phyloP scores from a whole-genome alignment of 148 eudicot species.

The Arctostaphylos glauca region DNA sequence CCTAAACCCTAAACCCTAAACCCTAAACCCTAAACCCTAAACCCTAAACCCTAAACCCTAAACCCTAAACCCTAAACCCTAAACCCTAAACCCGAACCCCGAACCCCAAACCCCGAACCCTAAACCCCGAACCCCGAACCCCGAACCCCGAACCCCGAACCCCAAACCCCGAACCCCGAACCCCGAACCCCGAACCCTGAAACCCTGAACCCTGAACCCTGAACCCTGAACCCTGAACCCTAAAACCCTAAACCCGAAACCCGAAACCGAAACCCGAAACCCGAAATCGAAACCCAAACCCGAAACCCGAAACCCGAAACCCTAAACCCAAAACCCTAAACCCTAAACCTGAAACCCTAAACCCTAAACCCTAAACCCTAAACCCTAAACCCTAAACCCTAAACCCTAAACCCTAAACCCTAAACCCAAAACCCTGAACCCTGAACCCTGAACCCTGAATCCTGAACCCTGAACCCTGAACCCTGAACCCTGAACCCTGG shows the following conservation, averaged over 20 bases:
- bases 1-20: slow-evolving; percentile 5
- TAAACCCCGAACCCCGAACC: not conserved
- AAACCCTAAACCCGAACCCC: not conserved
- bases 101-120: not conserved
- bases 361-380: not conserved
- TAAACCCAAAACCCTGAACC: not conserved
- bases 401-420: not conserved
- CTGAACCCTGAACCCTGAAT: not conserved
- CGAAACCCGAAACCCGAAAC: not conserved
- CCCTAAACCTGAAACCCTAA: not conserved
- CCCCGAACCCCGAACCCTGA: not conserved
- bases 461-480: too few relatives aligned
- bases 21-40: slow-evolving; percentile 1
- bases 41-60: not conserved
- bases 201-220: not conserved
- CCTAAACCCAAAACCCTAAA: not conserved
- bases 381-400: not conserved
- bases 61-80: slow-evolving; percentile 4
- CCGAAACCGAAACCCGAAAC: slow-evolving; percentile 1
- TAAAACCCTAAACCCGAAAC: not conserved
- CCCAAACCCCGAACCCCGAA: not conserved
- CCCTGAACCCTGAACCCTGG: too few relatives aligned
- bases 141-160: not conserved
- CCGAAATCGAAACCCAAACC: not conserved
- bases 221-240: not conserved